A percentile compares a stretch with the other conserved stretches of the same genome.
phyloP scores from a whole-genome alignment of 768 basidiomycete species.

The Amanita fuliginea region DNA sequence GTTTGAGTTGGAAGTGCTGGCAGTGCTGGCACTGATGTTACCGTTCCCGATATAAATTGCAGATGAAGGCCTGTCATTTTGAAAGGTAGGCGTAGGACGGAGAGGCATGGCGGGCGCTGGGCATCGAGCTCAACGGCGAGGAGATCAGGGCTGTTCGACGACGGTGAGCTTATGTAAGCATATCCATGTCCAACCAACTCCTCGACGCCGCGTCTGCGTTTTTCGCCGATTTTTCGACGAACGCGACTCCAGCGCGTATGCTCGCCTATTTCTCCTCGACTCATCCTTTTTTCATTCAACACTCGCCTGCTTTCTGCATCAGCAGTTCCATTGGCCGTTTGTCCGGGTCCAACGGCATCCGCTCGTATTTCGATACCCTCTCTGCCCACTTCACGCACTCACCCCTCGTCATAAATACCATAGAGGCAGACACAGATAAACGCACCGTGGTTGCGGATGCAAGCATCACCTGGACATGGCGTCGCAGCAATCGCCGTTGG shows the following conservation, averaged over 20 bases:
- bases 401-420: slow-evolving; percentile 14
- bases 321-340: slow-evolving; percentile 22
- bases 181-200: slow-evolving; percentile 16
- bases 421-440: slow-evolving; percentile 14
- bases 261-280: slow-evolving; percentile 29
- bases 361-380: slow-evolving; percentile 39
- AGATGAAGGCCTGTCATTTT: slow-evolving; percentile 27
- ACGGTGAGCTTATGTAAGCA: neutral
- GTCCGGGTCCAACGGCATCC: slow-evolving; percentile 31
- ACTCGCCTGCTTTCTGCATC: slow-evolving; percentile 24
- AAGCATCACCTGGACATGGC: slow-evolving; percentile 36
- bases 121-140: slow-evolving; percentile 23
- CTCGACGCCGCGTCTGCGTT: slow-evolving; percentile 22
- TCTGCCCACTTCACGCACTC: slow-evolving; percentile 33
- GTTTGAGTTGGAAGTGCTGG: slow-evolving; percentile 13
- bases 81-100: slow-evolving; percentile 19
- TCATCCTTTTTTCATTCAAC: slow-evolving; percentile 27
- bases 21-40: slow-evolving; percentile 9
- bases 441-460: slow-evolving; percentile 23
- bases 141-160: neutral
- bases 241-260: slow-evolving; percentile 21
- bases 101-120: slow-evolving; percentile 25
- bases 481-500: slow-evolving; percentile 29
- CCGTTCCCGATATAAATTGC: slow-evolving; percentile 28
- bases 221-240: slow-evolving; percentile 25